A percentile compares a stretch with the other conserved stretches of the same genome.
Evolutionary conservation across 345 rosid species (phyloP).

Genomic region (Brassica juncea): DNA sequence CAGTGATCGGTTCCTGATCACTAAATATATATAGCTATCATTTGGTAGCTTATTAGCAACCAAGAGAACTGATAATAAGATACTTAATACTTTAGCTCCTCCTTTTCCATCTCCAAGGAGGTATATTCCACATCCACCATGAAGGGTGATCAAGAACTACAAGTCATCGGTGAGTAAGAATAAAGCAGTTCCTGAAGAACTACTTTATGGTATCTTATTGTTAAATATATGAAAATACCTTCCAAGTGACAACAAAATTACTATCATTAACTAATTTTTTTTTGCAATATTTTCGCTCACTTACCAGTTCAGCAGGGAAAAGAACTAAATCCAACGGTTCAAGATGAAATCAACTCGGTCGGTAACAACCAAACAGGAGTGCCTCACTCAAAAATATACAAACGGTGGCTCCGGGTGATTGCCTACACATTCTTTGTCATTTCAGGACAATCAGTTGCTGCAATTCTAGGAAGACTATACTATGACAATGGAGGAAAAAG

Average conservation of each 20-base stretch:
- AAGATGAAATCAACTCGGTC: slow-evolving; percentile 2
- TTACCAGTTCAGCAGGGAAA: slow-evolving; percentile 34
- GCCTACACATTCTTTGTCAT: slow-evolving; percentile 44
- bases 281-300: not conserved
- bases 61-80: slow-evolving; percentile 8
- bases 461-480: slow-evolving; percentile 54
- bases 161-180: slow-evolving; percentile 38
- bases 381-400: slow-evolving; percentile 30
- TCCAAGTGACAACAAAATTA: not conserved
- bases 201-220: not conserved
- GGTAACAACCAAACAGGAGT: slow-evolving; percentile 27
- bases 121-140: slow-evolving; percentile 24
- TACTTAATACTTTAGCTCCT: not conserved
- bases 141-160: slow-evolving; percentile 41
- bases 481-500: slow-evolving; percentile 58
- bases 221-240: not conserved
- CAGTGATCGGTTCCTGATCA: slow-evolving; percentile 10
- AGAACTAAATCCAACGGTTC: slow-evolving; percentile 19
- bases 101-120: slow-evolving; percentile 15
- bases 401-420: slow-evolving; percentile 45
- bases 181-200: not conserved
- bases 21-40: not conserved
- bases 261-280: not conserved
- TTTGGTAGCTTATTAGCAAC: slow-evolving; percentile 4
- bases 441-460: slow-evolving; percentile 48